These are phyloP conservation scores for Zelopaecilomyces penicillatus DNA, from an alignment of 2,329 filamentous ascomycete species.

Conservation along the genomic window DNA sequence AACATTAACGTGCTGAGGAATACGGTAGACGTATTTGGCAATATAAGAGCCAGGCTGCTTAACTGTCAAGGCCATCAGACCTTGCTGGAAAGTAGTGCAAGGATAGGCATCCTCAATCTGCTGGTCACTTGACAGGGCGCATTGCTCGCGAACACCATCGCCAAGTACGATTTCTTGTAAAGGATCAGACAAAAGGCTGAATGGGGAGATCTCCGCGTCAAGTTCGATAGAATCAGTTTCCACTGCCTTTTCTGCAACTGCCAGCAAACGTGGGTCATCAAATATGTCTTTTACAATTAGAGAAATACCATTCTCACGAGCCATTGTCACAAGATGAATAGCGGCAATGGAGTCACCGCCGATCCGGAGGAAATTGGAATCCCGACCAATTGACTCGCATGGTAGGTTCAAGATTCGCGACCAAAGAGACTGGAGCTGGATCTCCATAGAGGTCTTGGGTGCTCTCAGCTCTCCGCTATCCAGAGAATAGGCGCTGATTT, in stretches of 20 bases:
- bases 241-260: not conserved
- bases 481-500: conserved; percentile 2
- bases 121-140: not conserved
- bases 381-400: conserved; percentile 19
- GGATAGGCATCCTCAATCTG: conserved; percentile 20
- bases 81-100: conserved; percentile 29
- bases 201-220: not conserved
- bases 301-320: conserved; percentile 4
- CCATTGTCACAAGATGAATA: conserved; percentile 11
- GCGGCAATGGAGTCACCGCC: conserved; percentile 20
- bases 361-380: conserved; percentile 18
- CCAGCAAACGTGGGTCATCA: conserved; percentile 9
- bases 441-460: conserved; percentile 5
- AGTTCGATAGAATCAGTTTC: not conserved
- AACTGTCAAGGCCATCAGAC: conserved; percentile 25
- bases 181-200: conserved; percentile 16
- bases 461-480: not conserved
- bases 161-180: not conserved
- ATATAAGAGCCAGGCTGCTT: conserved; percentile 17
- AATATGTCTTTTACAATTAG: conserved; percentile 12
- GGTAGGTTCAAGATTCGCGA: conserved; percentile 3
- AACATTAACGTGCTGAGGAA: conserved; percentile 15
- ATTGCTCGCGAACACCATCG: not conserved
- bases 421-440: conserved; percentile 4
- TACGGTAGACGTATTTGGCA: conserved; percentile 22